Conservation (phyloP, 805 yeast genomes). For the Wickerhamomyces pijperi region DNA sequence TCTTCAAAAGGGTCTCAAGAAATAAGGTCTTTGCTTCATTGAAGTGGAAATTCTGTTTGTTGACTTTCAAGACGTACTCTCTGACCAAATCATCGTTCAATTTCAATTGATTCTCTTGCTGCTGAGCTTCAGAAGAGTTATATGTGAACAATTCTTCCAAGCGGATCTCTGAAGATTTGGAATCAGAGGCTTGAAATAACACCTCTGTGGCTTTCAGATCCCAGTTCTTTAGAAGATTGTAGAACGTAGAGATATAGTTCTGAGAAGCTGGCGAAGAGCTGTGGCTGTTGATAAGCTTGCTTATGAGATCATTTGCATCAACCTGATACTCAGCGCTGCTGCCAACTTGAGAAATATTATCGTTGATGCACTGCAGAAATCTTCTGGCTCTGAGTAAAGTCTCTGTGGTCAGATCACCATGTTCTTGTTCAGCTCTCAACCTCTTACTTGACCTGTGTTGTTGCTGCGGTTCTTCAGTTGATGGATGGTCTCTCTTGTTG, state of each 20-base stretch:
- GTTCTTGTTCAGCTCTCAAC: conserved; percentile 21
- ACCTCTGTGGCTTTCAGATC: conserved; percentile 18
- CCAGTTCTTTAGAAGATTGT: conserved; percentile 10
- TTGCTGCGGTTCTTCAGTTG: conserved; percentile 9
- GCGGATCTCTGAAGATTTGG: conserved; percentile 9
- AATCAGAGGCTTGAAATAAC: conserved; percentile 9
- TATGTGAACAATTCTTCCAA: conserved; percentile 22
- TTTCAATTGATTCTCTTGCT: no score
- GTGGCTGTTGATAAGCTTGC: neutral
- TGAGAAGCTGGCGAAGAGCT: no score
- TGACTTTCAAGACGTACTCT: conserved; percentile 19
- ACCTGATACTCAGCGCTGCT: neutral
- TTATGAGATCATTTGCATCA: conserved; percentile 4
- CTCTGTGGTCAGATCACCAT: conserved; percentile 1
- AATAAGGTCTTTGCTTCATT: conserved; percentile 27
- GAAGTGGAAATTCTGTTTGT: conserved; percentile 21
- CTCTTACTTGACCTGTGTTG: conserved; percentile 29
- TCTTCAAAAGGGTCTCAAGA: conserved; percentile 15
- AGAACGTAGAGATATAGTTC: conserved; percentile 6
- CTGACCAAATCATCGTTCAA: conserved; percentile 8
- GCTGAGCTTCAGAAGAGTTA: conserved; percentile 9
- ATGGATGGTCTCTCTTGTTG: conserved; percentile 7
- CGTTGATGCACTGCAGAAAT: conserved; percentile 6
- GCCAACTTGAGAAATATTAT: conserved; percentile 1
- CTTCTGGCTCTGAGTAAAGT: conserved; percentile 1